Evolutionary conservation across 140 eudicot genomes (phyloP), one percentile per base, ranked within the genome.

Genomic region (Ambrosia hybrid): DNA sequence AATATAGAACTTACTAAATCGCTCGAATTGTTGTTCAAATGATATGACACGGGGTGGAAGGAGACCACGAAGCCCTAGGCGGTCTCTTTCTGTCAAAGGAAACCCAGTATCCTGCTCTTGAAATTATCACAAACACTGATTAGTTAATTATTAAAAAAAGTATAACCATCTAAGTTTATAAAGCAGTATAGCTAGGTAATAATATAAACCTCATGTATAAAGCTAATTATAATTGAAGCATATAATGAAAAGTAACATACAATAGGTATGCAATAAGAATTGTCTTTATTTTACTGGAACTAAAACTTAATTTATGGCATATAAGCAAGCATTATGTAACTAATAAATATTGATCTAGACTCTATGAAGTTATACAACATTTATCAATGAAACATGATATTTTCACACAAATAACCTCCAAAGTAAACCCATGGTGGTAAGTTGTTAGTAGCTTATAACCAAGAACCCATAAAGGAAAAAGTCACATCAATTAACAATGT

Each of bases 1-100:
- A 56, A 65, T 36, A 62, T 48, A 60, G 37, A 65, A 94, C 99
- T 83, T 65, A 95, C 99, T 91, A 80, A 95, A 95, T 66, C 99
- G 94, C 16, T 71, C 96, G 86, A 91, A 88, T 71, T 95, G 99
- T 77, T 95, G 99, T 78, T 88, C 97, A 65, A 95, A 95, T 68
- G 99, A 88, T 80, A 95, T 83, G 67, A 95, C 91, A 49, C 99
- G 97, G 73, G 97, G 99, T 52, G 99, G 99, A 48, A 95, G 96
- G 65, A 95, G 96, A 76, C 99, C 99, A 15, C 99, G 99, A 52
- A 95, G 95, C 14, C 99, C 99, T 33, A 95, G 92, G 14, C 99
- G 89, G 73, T 95, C 99, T 85, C 99, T 88, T 75, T 95, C 99
- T 9, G 99, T 88, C 79, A 88, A 61, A 56, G 99, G 99, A 65